phyloP scores from a whole-genome alignment of 805 yeast species.

The Tetrapisispora fleetii region DNA sequence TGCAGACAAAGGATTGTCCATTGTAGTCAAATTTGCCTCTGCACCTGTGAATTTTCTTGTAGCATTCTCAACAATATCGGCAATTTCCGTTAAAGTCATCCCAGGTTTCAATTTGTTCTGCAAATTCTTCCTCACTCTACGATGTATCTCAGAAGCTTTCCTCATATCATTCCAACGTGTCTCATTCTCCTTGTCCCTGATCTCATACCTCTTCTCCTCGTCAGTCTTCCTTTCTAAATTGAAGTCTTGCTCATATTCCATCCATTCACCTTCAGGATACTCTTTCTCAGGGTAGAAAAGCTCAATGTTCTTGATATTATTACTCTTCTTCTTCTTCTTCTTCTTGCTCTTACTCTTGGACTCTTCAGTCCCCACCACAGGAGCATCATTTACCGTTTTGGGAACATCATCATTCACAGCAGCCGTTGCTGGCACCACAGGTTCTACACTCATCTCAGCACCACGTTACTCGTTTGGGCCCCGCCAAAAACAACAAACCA shows the following conservation, averaged over 20 bases:
- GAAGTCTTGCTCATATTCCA: conserved; percentile 55
- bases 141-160: conserved; percentile 92
- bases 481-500: too few relatives aligned
- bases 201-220: conserved; percentile 76
- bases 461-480: too few relatives aligned
- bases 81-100: conserved; percentile 82
- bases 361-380: not conserved
- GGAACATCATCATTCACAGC: not conserved
- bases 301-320: conserved; percentile 51
- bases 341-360: conserved; percentile 30
- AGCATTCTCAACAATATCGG: conserved; percentile 79
- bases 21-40: conserved; percentile 39
- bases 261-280: conserved; percentile 84
- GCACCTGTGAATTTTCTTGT: conserved; percentile 66
- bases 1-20: conserved; percentile 36
- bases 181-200: conserved; percentile 42
- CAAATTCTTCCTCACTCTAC: conserved; percentile 79
- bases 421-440: not conserved
- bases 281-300: conserved; percentile 57
- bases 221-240: conserved; percentile 69
- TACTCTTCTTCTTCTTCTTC: conserved; percentile 47
- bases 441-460: not conserved
- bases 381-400: not conserved
- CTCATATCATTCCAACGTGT: conserved; percentile 78
- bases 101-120: conserved; percentile 75